Conservation (phyloP, 805 yeast genomes). For the Debaryomyces tyrocola region DNA sequence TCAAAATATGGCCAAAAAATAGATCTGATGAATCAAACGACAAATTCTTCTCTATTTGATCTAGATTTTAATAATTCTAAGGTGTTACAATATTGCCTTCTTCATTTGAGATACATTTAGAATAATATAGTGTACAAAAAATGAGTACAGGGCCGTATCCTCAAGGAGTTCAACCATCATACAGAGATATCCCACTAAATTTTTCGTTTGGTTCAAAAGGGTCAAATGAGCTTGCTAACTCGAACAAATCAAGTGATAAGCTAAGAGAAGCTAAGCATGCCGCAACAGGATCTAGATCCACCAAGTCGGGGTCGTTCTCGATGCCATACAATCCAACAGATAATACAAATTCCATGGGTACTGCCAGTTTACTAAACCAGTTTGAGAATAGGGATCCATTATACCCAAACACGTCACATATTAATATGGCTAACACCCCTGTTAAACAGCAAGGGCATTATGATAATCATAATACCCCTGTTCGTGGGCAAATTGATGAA, state of each 20-base stretch:
- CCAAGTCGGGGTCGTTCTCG: constrained; percentile 27
- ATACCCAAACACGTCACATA: constrained; percentile 29
- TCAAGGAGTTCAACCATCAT: no score
- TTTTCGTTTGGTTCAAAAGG: not conserved
- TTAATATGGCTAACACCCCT: constrained; percentile 3
- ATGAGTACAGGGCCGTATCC: no score
- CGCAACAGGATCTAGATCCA: constrained; percentile 25
- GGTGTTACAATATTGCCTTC: no score
- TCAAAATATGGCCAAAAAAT: not conserved
- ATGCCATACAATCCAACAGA: constrained; percentile 16
- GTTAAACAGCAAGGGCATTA: not conserved
- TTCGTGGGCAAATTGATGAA: not conserved
- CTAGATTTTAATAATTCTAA: no score
- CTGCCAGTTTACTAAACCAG: constrained; percentile 20
- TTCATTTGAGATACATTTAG: no score
- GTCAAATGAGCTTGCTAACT: not conserved
- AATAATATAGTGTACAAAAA: no score
- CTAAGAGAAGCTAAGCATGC: not conserved
- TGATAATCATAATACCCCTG: no score
- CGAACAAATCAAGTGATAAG: not conserved
- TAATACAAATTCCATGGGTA: constrained; percentile 23
- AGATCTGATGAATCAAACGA: not conserved
- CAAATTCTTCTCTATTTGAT: no score
- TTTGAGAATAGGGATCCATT: constrained; percentile 11
- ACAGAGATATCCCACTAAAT: not conserved